These are phyloP conservation scores for Dioscorea alata DNA, from an alignment of 106 monocot genomes.

Conservation along the genomic window DNA sequence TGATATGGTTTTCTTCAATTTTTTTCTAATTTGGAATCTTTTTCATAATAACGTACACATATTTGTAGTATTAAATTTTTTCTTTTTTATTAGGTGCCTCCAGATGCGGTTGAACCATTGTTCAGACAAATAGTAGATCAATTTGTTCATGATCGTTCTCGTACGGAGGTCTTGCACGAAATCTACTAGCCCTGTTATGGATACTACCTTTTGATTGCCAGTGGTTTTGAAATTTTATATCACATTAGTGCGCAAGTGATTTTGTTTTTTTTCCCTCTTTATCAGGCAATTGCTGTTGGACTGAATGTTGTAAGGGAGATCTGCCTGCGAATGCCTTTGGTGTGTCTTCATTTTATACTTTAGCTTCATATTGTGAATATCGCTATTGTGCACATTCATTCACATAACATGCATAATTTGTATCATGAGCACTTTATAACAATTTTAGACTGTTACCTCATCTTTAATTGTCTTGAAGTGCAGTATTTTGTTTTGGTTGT, in stretches of 20 bases:
- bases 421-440: too few species aligned
- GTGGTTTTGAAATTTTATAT: constrained; percentile 2
- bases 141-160: constrained; percentile 90
- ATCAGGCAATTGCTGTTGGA: constrained; percentile 89
- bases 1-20: constrained; percentile 57
- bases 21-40: not conserved
- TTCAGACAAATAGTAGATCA: constrained; percentile 92
- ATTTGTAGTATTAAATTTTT: not conserved
- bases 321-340: constrained; percentile 92
- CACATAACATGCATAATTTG: too few species aligned
- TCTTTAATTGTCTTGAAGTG: too few species aligned
- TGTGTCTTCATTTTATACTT: constrained; percentile 10
- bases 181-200: not conserved
- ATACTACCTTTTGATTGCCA: not conserved
- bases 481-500: too few species aligned
- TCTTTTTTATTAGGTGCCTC: constrained; percentile 58
- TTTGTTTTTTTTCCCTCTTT: constrained; percentile 4
- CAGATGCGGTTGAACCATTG: constrained; percentile 95
- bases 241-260: not conserved
- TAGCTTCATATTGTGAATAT: not conserved
- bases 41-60: too few species aligned
- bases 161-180: constrained; percentile 64
- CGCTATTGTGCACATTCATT: too few species aligned
- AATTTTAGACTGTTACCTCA: too few species aligned
- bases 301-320: constrained; percentile 91